phyloP scores from a whole-genome alignment of 2,329 filamentous ascomycete genomes.

The Fusarium fujikuroi region DNA sequence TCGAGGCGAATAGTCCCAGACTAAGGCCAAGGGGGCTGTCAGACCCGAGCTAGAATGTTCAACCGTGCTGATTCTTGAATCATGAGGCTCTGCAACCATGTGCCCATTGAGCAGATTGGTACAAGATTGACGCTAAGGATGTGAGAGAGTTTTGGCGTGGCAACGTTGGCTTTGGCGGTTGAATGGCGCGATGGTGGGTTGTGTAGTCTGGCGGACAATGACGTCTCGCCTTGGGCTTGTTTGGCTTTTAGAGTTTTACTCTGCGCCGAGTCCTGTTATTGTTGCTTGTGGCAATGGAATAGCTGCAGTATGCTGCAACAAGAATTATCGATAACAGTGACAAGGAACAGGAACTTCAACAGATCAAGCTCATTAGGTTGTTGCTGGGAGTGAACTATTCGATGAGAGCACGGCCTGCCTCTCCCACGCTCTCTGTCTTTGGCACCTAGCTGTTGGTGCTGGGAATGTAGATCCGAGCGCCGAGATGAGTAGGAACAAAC shows the following conservation, averaged over 20 bases:
- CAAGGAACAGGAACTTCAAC: not conserved
- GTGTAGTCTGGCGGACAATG: slow-evolving; percentile 33
- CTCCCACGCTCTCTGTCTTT: not conserved
- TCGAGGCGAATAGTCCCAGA: slow-evolving; percentile 16
- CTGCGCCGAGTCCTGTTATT: slow-evolving; percentile 27
- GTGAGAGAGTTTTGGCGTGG: slow-evolving; percentile 7
- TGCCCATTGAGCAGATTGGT: not conserved
- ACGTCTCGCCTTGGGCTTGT: slow-evolving; percentile 30
- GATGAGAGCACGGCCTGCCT: not conserved
- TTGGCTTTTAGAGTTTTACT: slow-evolving; percentile 4
- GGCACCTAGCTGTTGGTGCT: not conserved
- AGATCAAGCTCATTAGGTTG: not conserved
- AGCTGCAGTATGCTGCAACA: slow-evolving; percentile 1
- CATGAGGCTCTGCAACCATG: slow-evolving; percentile 42
- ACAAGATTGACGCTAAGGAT: slow-evolving; percentile 6
- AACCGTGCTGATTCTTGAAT: slow-evolving; percentile 29
- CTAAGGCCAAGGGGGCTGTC: slow-evolving; percentile 18
- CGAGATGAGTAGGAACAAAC: not conserved
- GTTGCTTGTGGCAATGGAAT: slow-evolving; percentile 32
- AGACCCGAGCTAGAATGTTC: slow-evolving; percentile 25
- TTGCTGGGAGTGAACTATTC: not conserved
- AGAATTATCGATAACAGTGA: slow-evolving; percentile 5
- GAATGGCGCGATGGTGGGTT: slow-evolving; percentile 2
- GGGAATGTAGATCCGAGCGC: slow-evolving; percentile 8
- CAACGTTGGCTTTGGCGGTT: slow-evolving; percentile 25